These are phyloP conservation scores for Lachnellula arida DNA, from an alignment of 2,329 filamentous ascomycete genomes.

Conservation along the genomic window DNA sequence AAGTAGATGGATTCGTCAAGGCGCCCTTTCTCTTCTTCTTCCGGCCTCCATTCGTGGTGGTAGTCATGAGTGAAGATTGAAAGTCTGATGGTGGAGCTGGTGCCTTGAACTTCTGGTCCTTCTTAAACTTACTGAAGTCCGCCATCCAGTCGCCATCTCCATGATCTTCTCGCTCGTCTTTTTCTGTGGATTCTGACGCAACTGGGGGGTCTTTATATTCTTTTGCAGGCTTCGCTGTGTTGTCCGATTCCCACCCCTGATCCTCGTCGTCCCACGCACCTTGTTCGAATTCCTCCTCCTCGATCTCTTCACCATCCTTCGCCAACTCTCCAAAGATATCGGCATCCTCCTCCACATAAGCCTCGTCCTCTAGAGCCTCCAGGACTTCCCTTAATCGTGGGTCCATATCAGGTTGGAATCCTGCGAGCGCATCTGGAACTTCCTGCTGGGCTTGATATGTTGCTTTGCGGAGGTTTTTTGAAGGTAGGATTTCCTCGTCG, in stretches of 20 bases:
- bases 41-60: constrained; percentile 73
- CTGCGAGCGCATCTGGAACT: constrained; percentile 83
- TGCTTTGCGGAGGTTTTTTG: constrained; percentile 68
- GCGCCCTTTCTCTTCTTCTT: constrained; percentile 95
- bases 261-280: constrained; percentile 55
- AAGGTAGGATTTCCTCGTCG: constrained; percentile 71
- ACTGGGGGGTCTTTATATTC: constrained; percentile 44
- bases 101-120: constrained; percentile 57
- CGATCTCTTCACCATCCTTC: constrained; percentile 65
- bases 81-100: constrained; percentile 48
- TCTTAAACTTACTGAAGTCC: constrained; percentile 93
- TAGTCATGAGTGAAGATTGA: constrained; percentile 67
- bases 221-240: constrained; percentile 70
- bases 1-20: constrained; percentile 78
- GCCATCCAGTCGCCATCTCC: constrained; percentile 80
- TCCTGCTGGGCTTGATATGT: constrained; percentile 93
- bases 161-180: constrained; percentile 53
- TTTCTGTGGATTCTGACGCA: constrained; percentile 40
- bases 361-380: constrained; percentile 92
- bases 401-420: constrained; percentile 98
- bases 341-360: constrained; percentile 77
- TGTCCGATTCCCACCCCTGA: constrained; percentile 93
- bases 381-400: constrained; percentile 84
- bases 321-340: constrained; percentile 78
- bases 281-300: constrained; percentile 75